phyloP scores from a whole-genome alignment of 768 basidiomycete species.

The Naematelia encephala region DNA sequence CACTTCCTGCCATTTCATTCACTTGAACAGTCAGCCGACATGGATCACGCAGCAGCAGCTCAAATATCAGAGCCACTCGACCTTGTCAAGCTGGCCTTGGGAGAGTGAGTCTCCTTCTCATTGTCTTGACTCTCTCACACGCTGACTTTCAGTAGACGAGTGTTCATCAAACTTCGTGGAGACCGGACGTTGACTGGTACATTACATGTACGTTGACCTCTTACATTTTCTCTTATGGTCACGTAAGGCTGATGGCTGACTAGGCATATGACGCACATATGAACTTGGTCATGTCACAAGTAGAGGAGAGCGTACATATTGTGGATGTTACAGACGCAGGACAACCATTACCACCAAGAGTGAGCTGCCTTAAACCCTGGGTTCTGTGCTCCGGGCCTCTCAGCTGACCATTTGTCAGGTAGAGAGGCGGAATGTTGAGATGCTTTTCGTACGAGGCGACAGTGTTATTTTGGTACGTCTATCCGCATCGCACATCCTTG shows the following conservation, averaged over 20 bases:
- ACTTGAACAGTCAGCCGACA: constrained; percentile 14
- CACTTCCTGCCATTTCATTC: neutral
- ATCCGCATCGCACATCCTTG: neutral
- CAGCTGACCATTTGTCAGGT: constrained; percentile 10
- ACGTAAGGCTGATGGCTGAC: neutral
- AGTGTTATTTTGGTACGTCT: constrained; percentile 81
- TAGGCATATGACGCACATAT: constrained; percentile 99
- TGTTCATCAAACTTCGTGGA: constrained; percentile 94
- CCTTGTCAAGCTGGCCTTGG: constrained; percentile 89
- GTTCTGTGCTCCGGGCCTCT: neutral
- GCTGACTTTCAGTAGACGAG: constrained; percentile 57
- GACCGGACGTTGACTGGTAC: constrained; percentile 88
- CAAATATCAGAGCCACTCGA: constrained; percentile 79
- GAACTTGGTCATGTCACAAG: constrained; percentile 96
- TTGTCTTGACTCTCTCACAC: neutral
- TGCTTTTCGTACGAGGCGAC: constrained; percentile 96
- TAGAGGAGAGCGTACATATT: constrained; percentile 94
- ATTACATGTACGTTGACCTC: constrained; percentile 67
- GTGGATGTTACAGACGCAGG: constrained; percentile 78
- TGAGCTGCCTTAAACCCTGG: constrained; percentile 39
- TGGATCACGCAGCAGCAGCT: constrained; percentile 44
- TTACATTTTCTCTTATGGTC: constrained; percentile 11
- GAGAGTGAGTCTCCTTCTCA: constrained; percentile 57
- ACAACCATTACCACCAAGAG: constrained; percentile 47
- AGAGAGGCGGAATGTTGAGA: constrained; percentile 74